Conservation (phyloP, 345 rosid species). For the Brassica juncea region DNA sequence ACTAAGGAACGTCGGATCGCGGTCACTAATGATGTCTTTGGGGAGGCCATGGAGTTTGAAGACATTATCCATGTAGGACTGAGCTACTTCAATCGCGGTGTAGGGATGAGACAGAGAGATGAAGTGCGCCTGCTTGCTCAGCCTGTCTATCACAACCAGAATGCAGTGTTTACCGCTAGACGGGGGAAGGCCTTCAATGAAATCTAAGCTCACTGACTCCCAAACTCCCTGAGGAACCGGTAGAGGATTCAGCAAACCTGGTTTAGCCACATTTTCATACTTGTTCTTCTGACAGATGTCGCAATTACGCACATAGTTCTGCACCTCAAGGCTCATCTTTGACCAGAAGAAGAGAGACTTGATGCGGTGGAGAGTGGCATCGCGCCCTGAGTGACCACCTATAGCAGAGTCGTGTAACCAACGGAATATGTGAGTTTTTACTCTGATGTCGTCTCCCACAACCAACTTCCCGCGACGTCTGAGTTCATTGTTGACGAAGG, state of each 20-base stretch:
- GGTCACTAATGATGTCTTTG: background rate
- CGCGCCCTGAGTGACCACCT: background rate
- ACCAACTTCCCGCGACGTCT: background rate
- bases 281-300: background rate
- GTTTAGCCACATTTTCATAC: background rate
- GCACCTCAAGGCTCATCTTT: background rate
- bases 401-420: background rate
- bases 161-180: background rate
- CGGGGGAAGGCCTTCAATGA: background rate
- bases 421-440: background rate
- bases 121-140: background rate
- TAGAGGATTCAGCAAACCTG: background rate
- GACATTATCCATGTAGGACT: background rate
- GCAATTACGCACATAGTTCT: background rate
- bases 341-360: background rate
- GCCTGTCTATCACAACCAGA: background rate
- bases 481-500: background rate
- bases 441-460: background rate
- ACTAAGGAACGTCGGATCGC: too few relatives aligned
- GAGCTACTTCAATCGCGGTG: background rate
- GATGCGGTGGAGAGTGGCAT: background rate
- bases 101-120: background rate
- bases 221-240: background rate
- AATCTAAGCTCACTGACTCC: background rate
- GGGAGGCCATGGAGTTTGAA: background rate